Base-by-base conservation (phyloP, 2,329 filamentous ascomycete genomes). In the Microdochium trichocladiopsis region DNA sequence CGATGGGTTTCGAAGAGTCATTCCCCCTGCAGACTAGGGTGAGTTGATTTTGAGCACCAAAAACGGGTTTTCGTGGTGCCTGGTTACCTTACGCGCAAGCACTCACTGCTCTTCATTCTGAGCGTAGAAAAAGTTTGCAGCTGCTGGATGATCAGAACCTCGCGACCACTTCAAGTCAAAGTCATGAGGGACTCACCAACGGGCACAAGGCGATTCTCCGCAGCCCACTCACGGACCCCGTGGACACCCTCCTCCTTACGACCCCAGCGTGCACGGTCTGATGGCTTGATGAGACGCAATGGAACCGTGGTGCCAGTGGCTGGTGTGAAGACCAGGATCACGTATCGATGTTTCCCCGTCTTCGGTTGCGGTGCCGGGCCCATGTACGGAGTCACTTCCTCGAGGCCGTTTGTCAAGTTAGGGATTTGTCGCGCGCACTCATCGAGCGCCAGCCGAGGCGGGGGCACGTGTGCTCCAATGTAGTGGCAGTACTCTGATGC, bases 401-500 rank as follows among this genome's bases (percentile, higher is more conserved):
- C 53, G 6, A 72, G 57, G 21, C 61, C 57, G 5, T 55, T 55
- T 12, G 11, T 41, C 36, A 18, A 61, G 43, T 9, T 57, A 50
- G n/a, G 62, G 37, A 2, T 54, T 52, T 25, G 56, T 49, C 25
- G 47, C 53, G 24, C 21, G 11, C 24, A 8, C 51, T 51, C 47
- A 54, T 54, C 10, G 57, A 58, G 3, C 57, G 55, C 1, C 60
- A 53, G 1, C 60, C 36, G 58, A 6, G 58, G 47, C 2, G 56
- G 50, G 21, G 61, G 62, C 22, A 70, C 52, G 22, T 65, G 65
- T 0, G 68, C 67, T 3, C 69, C 67, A 48, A 75, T 69, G 70
- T 71, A 75, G 58, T 75, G 73, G 55, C 72, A 76, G 59, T 73
- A 66, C 61, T 76, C 72, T 6, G 70, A 67, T 70, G 71, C 72